Evolutionary conservation across 768 basidiomycete genomes (phyloP).

Genomic region (Gymnopilus junonius): DNA sequence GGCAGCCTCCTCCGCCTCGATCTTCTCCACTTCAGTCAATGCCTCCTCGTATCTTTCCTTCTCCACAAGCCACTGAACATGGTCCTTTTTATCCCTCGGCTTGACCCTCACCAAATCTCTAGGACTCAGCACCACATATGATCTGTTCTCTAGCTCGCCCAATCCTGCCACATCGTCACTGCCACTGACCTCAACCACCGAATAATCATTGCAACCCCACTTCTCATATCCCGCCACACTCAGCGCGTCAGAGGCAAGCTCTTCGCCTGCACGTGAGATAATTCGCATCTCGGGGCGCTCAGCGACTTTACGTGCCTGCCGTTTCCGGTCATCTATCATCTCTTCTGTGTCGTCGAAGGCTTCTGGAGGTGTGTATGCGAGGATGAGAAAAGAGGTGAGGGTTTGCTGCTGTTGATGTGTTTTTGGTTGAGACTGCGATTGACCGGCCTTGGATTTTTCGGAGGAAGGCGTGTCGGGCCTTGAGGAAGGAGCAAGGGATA

Average conservation of each 20-base stretch:
- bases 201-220: constrained; percentile 94
- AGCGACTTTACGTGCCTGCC: constrained; percentile 82
- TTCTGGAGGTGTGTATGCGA: constrained; percentile 87
- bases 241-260: constrained; percentile 84
- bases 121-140: constrained; percentile 87
- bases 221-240: constrained; percentile 76
- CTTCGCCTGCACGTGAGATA: constrained; percentile 87
- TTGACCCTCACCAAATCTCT: constrained; percentile 86
- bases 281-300: constrained; percentile 95
- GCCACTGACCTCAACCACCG: constrained; percentile 60
- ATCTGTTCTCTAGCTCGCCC: constrained; percentile 40
- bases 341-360: constrained; percentile 62
- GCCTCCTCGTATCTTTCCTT: constrained; percentile 88
- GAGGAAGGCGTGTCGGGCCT: constrained; percentile 16
- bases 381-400: constrained; percentile 78
- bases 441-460: neutral
- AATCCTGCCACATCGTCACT: constrained; percentile 25
- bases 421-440: neutral
- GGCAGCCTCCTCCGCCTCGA: constrained; percentile 46
- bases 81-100: constrained; percentile 87
- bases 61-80: constrained; percentile 92
- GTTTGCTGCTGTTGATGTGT: constrained; percentile 25
- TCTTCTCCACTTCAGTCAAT: constrained; percentile 74
- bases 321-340: constrained; percentile 69
- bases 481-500: constrained; percentile 16